phyloP scores from a whole-genome alignment of 108 stramenopile species.

The Pseudonitzschia delicatissima region DNA sequence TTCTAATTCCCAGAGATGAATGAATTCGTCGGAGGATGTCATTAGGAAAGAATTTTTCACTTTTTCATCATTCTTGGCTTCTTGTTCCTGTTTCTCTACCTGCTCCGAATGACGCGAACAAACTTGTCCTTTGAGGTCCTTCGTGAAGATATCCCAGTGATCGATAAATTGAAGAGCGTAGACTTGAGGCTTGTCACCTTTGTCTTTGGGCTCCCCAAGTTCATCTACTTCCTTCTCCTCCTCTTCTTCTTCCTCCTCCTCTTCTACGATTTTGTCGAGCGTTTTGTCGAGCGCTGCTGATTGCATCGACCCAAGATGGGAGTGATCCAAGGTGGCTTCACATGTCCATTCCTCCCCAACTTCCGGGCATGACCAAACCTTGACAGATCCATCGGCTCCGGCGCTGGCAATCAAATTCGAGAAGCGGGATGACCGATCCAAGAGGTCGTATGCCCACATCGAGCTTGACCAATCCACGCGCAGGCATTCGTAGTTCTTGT shows the following conservation, averaged over 20 bases:
- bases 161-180: slow-evolving; percentile 82
- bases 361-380: slow-evolving; percentile 25
- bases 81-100: not conserved
- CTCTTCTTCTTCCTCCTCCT: slow-evolving; percentile 17
- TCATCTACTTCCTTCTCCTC: slow-evolving; percentile 31
- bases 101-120: slow-evolving; percentile 3
- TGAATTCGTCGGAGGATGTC: slow-evolving; percentile 75
- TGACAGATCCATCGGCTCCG: slow-evolving; percentile 42
- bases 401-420: slow-evolving; percentile 30
- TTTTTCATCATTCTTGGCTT: not conserved
- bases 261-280: not conserved
- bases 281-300: not conserved
- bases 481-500: slow-evolving; percentile 65
- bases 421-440: slow-evolving; percentile 23
- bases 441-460: slow-evolving; percentile 27
- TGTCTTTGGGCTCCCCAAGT: slow-evolving; percentile 21
- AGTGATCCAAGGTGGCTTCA: slow-evolving; percentile 38
- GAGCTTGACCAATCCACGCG: slow-evolving; percentile 67
- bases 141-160: slow-evolving; percentile 47
- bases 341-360: slow-evolving; percentile 24
- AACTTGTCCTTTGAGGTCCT: not conserved
- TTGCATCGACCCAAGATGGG: slow-evolving; percentile 37
- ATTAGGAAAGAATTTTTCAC: slow-evolving; percentile 49
- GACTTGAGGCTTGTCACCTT: slow-evolving; percentile 69
- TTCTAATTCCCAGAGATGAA: slow-evolving; percentile 71